Conservation (phyloP, 139 green algal species). For the Chlamydomonas asymmetrica region DNA sequence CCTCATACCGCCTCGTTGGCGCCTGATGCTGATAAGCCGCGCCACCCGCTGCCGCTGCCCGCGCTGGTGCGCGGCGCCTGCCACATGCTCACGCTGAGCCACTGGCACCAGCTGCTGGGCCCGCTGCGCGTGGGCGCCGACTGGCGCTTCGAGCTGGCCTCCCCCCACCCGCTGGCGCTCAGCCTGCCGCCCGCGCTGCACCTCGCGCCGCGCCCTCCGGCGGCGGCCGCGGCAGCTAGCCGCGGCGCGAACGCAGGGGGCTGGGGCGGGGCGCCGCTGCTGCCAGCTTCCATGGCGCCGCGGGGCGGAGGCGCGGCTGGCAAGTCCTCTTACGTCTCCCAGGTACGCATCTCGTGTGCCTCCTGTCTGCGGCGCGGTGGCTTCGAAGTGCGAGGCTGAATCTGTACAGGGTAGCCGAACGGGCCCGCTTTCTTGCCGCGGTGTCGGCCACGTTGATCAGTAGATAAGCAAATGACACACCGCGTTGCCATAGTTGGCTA, state of each 20-base stretch:
- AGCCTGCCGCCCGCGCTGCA: neutral
- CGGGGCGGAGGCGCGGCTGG: neutral
- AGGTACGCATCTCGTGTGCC: too few species aligned
- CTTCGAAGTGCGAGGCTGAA: too few species aligned
- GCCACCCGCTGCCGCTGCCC: neutral
- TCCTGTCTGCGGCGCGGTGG: too few species aligned
- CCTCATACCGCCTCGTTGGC: too few species aligned
- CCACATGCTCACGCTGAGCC: slow-evolving; percentile 67
- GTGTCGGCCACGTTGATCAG: too few species aligned
- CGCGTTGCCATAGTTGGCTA: too few species aligned
- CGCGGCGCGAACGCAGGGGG: neutral
- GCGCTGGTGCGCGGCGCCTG: slow-evolving; percentile 46
- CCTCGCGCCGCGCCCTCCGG: neutral
- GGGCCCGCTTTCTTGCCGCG: too few species aligned
- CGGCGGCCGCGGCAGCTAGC: neutral
- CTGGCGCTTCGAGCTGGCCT: slow-evolving; percentile 62
- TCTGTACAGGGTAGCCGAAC: too few species aligned
- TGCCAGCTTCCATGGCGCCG: neutral
- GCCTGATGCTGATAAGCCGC: too few species aligned
- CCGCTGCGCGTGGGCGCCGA: slow-evolving; percentile 67
- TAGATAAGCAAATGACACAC: too few species aligned
- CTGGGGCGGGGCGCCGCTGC: neutral
- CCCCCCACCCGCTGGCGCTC: slow-evolving; percentile 27
- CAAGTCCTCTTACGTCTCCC: neutral
- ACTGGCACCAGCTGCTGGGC: slow-evolving; percentile 75